phyloP scores from a whole-genome alignment of 768 basidiomycete species.

The Crucibulum laeve region DNA sequence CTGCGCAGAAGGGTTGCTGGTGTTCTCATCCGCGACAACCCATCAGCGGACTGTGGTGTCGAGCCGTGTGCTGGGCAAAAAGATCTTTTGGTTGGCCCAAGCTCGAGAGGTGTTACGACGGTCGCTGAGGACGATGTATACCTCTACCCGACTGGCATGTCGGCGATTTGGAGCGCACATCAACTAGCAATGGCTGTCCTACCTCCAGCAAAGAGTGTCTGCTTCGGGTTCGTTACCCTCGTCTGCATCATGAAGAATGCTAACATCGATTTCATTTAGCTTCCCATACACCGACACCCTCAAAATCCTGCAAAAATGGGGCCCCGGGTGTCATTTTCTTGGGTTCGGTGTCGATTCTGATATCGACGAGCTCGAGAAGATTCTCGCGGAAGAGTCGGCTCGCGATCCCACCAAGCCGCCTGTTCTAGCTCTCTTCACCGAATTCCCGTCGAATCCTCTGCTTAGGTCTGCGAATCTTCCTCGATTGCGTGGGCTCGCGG shows the following conservation, averaged over 20 bases:
- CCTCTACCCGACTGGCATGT: slow-evolving; percentile 86
- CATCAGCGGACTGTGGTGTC: slow-evolving; percentile 29
- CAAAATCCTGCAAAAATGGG: slow-evolving; percentile 94
- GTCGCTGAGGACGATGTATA: slow-evolving; percentile 87
- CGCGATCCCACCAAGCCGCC: slow-evolving; percentile 47
- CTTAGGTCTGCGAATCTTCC: slow-evolving; percentile 79
- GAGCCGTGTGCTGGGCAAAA: slow-evolving; percentile 37
- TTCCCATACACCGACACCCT: slow-evolving; percentile 96
- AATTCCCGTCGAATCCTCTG: slow-evolving; percentile 95
- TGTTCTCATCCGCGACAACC: slow-evolving; percentile 62
- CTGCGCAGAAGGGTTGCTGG: slow-evolving; percentile 89
- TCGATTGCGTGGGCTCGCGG: slow-evolving; percentile 72
- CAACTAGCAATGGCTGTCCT: slow-evolving; percentile 53
- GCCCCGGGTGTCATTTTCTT: slow-evolving; percentile 87
- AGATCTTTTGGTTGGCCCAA: slow-evolving; percentile 51
- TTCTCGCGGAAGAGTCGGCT: slow-evolving; percentile 45
- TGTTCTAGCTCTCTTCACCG: slow-evolving; percentile 79
- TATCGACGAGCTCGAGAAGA: slow-evolving; percentile 63
- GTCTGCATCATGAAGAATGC: not conserved
- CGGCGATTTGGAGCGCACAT: slow-evolving; percentile 92
- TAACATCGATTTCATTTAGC: slow-evolving; percentile 31
- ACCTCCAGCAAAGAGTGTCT: slow-evolving; percentile 76
- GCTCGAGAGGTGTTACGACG: slow-evolving; percentile 60
- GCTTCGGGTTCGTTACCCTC: slow-evolving; percentile 73
- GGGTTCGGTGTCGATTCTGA: slow-evolving; percentile 77